Evolutionary conservation across 2,329 filamentous ascomycete genomes (phyloP), one percentile per base, ranked within the genome.

Genomic region (Chrysoporthe austroafricana): DNA sequence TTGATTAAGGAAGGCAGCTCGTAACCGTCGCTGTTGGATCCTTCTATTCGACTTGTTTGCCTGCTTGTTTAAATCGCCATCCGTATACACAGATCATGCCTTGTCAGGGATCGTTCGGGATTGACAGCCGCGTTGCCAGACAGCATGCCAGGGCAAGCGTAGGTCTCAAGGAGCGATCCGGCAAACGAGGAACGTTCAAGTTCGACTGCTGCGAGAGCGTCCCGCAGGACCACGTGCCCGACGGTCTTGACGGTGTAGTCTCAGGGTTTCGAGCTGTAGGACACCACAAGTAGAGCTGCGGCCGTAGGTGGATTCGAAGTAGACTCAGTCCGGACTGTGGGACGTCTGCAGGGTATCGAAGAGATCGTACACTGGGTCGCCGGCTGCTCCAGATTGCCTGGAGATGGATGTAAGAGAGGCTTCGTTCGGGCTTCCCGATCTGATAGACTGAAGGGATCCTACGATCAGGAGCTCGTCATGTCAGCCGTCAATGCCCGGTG

Each of bases 401-500:
- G 14, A 32, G 18, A 8, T 43, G 64, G 36, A 62, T 21, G 34
- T 64, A 34, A 50, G 42, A 13, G 9, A 42, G 4, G 44, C 39
- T 46, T 58, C 63, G 5, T 46, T n/a, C 21, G 43, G 64, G 50
- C 54, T 64, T 54, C 32, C 46, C 42, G 58, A 44, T n/a, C 34
- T 48, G 36, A 39, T 39, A 57, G 52, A 8, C 39, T 11, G 32
- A 57, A 39, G 42, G 16, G 43, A 61, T 18, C 42, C 58, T 63
- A 67, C 56, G 32, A 48, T 21, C 32, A 36, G 52, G 52, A 57
- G 36, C 48, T 46, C 43, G 62, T 50, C 42, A 58, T 34, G 68
- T 69, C 52, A 69, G 68, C 52, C 65, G 48, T 48, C 43, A 69
- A 63, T 67, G 62, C 65, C 39, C 50, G 43, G 39, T 42, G 50